These are phyloP conservation scores for Cladosporium velox DNA, from an alignment of 2,329 filamentous ascomycete genomes.

Conservation along the genomic window DNA sequence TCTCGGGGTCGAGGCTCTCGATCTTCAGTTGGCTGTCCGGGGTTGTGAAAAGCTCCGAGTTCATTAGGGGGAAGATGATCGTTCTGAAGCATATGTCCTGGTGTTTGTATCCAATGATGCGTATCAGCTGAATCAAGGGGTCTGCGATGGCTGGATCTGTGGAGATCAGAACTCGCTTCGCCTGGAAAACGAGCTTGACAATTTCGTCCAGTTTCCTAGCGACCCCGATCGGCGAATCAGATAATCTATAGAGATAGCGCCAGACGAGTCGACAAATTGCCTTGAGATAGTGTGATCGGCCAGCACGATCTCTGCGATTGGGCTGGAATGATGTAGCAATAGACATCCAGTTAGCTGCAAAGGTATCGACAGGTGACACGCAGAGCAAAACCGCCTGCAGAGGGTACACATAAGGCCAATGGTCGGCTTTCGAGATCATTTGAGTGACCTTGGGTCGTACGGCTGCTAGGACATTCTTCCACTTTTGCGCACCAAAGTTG, in stretches of 20 bases:
- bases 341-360: constrained; percentile 83
- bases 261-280: constrained; percentile 88
- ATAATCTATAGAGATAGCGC: constrained; percentile 84
- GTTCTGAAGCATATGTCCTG: constrained; percentile 90
- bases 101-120: constrained; percentile 90
- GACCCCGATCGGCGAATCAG: constrained; percentile 68
- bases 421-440: constrained; percentile 86
- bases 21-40: constrained; percentile 72
- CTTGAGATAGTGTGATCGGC: constrained; percentile 78
- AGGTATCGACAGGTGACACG: constrained; percentile 80
- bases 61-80: constrained; percentile 93
- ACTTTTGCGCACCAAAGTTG: constrained; percentile 78
- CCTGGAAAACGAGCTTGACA: constrained; percentile 78
- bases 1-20: constrained; percentile 91
- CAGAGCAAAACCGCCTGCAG: constrained; percentile 85
- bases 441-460: constrained; percentile 77
- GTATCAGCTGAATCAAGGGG: constrained; percentile 87
- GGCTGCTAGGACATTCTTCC: constrained; percentile 80
- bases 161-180: constrained; percentile 77
- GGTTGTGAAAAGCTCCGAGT: constrained; percentile 77
- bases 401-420: constrained; percentile 88
- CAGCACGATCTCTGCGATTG: constrained; percentile 79
- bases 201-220: constrained; percentile 87
- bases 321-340: constrained; percentile 75
- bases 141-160: constrained; percentile 84